Base-by-base conservation (phyloP, 129 eudicot species). In the Lactuca sativa region DNA sequence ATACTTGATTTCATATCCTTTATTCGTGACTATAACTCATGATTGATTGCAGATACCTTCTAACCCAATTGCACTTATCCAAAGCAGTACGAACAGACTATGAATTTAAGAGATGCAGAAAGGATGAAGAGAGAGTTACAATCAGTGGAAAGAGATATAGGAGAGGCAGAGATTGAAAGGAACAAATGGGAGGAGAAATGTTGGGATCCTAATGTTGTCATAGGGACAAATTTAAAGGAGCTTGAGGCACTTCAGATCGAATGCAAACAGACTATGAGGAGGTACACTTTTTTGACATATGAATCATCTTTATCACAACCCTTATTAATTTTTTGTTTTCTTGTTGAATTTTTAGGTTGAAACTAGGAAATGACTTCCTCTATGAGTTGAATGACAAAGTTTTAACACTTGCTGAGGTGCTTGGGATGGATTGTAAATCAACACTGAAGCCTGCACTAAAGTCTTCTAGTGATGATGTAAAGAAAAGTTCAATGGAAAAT, bases 81-180 rank as follows among this genome's bases (percentile, higher is more conserved):
- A 21, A 21, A 21, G 21, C 21, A 21, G 21, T 21, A 21, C 21
- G 95, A 84, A 37, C 98, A 92, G 56, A 90, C 67, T 59, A 81
- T 92, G 55, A 89, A 85, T 77, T 59, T 78, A 62, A 74, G 96
- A 76, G 97, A 88, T 84, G 97, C 97, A 5, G 95, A 92, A 70
- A 84, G 96, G 82, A 92, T 92, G 95, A 88, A 84, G 74, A 80
- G 87, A 51, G 97, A 92, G 77, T 74, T 93, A 76, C 90, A 77
- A 66, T 83, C 88, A 6, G 88, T 89, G 59, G 98, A 86, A 84
- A 81, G 92, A 71, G 95, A 83, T 36, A 86, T 85, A 7, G 85
- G 69, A 62, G 96, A 92, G 36, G 70, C 86, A 13, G 96, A 92
- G 71, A 80, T 68, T 72, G 82, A 83, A 17, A 81, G 92, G 77